Evolutionary conservation across 1,139 yeast genomes (phyloP).

Genomic region (Magnusiomyces paraingens): DNA sequence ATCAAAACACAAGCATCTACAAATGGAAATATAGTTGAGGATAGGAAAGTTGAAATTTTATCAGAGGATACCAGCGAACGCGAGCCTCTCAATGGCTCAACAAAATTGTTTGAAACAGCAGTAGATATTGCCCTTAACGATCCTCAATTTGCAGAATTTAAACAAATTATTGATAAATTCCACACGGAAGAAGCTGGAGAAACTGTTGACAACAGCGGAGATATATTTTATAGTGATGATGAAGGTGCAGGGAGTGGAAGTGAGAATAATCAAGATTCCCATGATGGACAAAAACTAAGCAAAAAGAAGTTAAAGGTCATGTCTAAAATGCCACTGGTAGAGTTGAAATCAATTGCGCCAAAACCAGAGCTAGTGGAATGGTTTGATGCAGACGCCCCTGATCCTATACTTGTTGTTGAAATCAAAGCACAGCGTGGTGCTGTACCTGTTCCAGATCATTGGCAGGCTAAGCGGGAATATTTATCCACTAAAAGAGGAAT

Average conservation of each 20-base stretch:
- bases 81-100: neutral
- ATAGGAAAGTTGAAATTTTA: slow-evolving; percentile 7
- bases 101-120: slow-evolving; percentile 23
- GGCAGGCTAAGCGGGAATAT: slow-evolving; percentile 78
- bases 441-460: slow-evolving; percentile 77
- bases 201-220: slow-evolving; percentile 26
- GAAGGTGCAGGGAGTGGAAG: slow-evolving; percentile 20
- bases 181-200: slow-evolving; percentile 25
- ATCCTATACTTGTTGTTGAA: slow-evolving; percentile 60
- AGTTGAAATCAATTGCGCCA: slow-evolving; percentile 52
- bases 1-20: slow-evolving; percentile 6
- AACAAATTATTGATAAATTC: slow-evolving; percentile 41
- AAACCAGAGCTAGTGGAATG: slow-evolving; percentile 78
- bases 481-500: slow-evolving; percentile 64
- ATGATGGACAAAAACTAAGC: slow-evolving; percentile 22
- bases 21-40: slow-evolving; percentile 9
- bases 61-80: slow-evolving; percentile 4
- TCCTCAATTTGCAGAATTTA: slow-evolving; percentile 41
- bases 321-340: slow-evolving; percentile 59
- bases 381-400: slow-evolving; percentile 80
- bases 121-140: slow-evolving; percentile 30
- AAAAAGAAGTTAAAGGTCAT: slow-evolving; percentile 44
- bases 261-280: slow-evolving; percentile 25
- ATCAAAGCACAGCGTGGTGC: slow-evolving; percentile 62
- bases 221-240: slow-evolving; percentile 34